Evolutionary conservation across 495 filamentous ascomycete species (phyloP).

Genomic region (Massariosphaeria phaeospora): DNA sequence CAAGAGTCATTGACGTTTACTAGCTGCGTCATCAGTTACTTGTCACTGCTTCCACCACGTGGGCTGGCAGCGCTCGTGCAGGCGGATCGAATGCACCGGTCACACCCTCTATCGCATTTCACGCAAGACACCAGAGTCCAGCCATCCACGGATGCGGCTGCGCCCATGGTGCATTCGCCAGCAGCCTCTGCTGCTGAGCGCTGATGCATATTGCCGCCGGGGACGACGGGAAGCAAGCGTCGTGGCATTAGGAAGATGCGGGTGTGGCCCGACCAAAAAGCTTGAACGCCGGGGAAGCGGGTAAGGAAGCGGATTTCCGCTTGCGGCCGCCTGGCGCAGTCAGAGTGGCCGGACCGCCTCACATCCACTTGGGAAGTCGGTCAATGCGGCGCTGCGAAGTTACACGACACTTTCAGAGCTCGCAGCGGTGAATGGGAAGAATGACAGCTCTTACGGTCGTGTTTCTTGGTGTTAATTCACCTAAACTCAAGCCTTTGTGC

Average conservation of each 20-base stretch:
- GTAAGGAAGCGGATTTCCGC: not conserved
- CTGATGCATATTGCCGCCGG: too few relatives aligned
- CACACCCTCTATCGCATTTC: conserved; percentile 11
- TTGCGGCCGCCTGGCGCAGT: not conserved
- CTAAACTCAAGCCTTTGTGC: too few relatives aligned
- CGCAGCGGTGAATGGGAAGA: conserved; percentile 2
- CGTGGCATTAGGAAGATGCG: not conserved
- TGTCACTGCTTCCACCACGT: too few relatives aligned
- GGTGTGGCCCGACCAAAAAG: conserved; percentile 1
- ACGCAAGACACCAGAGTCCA: conserved; percentile 14
- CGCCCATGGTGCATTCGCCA: not conserved
- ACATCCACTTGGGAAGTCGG: too few relatives aligned
- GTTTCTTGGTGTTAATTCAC: not conserved
- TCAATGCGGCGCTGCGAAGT: not conserved
- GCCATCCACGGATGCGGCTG: too few relatives aligned
- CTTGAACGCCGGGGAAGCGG: conserved; percentile 12
- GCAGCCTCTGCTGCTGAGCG: too few relatives aligned
- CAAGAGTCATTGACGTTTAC: not conserved
- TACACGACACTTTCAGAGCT: not conserved
- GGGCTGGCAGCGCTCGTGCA: too few relatives aligned
- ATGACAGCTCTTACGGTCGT: conserved; percentile 1
- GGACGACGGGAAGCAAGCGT: conserved; percentile 12
- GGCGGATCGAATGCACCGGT: too few relatives aligned
- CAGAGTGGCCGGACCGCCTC: not conserved
- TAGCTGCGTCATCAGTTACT: conserved; percentile 8